Conservation (phyloP, 2,329 filamentous ascomycete genomes). For the Cladosporium sp. region DNA sequence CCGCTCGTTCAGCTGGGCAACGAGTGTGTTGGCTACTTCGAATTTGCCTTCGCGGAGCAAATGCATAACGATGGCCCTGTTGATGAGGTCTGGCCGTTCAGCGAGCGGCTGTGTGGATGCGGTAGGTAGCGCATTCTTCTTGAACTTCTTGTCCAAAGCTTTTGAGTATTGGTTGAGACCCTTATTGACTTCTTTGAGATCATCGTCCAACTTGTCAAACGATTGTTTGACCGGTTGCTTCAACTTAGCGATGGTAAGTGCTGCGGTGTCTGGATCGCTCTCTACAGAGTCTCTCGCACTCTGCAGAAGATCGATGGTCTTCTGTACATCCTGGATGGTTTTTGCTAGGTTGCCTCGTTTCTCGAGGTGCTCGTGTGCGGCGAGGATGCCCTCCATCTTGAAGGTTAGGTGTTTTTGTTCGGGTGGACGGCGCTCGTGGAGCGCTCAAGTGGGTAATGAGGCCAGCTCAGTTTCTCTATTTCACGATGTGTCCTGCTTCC, state of each 20-base stretch:
- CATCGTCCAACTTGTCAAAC: slow-evolving; percentile 74
- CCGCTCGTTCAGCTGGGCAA: slow-evolving; percentile 59
- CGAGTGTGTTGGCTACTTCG: slow-evolving; percentile 77
- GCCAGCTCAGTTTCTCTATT: slow-evolving; percentile 3
- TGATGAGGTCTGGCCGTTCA: slow-evolving; percentile 72
- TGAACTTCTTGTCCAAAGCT: slow-evolving; percentile 74
- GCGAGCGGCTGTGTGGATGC: slow-evolving; percentile 78
- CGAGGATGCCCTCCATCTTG: slow-evolving; percentile 62
- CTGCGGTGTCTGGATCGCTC: slow-evolving; percentile 64
- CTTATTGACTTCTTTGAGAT: slow-evolving; percentile 78
- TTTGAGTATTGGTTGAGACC: slow-evolving; percentile 81
- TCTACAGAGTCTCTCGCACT: slow-evolving; percentile 70
- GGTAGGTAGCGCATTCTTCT: slow-evolving; percentile 65
- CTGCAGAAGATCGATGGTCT: slow-evolving; percentile 72
- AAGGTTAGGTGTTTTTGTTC: no score
- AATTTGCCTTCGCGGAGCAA: slow-evolving; percentile 93
- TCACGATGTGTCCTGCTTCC: not conserved
- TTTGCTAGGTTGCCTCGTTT: slow-evolving; percentile 65
- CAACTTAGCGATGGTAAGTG: slow-evolving; percentile 73
- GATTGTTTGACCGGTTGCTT: slow-evolving; percentile 80
- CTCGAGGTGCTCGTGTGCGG: slow-evolving; percentile 69
- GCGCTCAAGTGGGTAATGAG: not conserved
- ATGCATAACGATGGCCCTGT: slow-evolving; percentile 94
- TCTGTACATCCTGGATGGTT: slow-evolving; percentile 75
- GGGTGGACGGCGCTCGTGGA: no score